Evolutionary conservation across 2,329 filamentous ascomycete genomes (phyloP), one percentile per base, ranked within the genome.

Genomic region (Xylaria sp.): DNA sequence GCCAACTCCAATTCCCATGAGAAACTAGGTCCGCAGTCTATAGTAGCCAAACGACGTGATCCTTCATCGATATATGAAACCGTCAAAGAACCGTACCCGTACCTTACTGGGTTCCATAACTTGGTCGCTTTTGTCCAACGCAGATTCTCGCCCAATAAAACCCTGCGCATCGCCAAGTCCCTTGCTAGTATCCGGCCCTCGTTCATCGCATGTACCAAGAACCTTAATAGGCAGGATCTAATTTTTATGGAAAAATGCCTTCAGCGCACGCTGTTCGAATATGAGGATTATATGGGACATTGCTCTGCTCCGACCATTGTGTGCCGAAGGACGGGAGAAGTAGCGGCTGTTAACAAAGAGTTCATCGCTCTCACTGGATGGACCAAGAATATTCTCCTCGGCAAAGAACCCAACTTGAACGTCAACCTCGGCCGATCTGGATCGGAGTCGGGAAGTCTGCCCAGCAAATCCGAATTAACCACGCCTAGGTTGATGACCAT

Each of bases 221-320:
- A 93, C n/a, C 84, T 98, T 69, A 94, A 93, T 71, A 86, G 90
- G 19, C 91, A 96, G 75, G 96, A 99, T 79, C 84, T 98, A 32
- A 90, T 99, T 24, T 98, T 98, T 79, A 97, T 97, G 92, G 96
- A 99, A 79, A 97, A 97, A 81, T 97, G 93, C 76, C 93, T 98
- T 77, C 96, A 99, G 80, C 89, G 96, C 45, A 97, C 93, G 0
- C 85, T 98, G 11, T 93, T 94, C 76, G 94, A 97, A 78, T 97
- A 97, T 75, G 93, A 98, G 77, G 93, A 97, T 72, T 96, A 97
- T 73, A 92, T 98, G 83, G 90, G 93, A 65, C 90, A 93, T 71
- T 93, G 92, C 69, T 93, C 93, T 47, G 97, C 94, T 3, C 96
- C 96, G 0, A 97, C 94, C 0, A 89, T 99, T 66, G 93, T 98